Percentiles rank a stretch among this genome's conserved stretches.
Conservation (phyloP, 768 basidiomycete genomes). For the Suillus placidus region DNA sequence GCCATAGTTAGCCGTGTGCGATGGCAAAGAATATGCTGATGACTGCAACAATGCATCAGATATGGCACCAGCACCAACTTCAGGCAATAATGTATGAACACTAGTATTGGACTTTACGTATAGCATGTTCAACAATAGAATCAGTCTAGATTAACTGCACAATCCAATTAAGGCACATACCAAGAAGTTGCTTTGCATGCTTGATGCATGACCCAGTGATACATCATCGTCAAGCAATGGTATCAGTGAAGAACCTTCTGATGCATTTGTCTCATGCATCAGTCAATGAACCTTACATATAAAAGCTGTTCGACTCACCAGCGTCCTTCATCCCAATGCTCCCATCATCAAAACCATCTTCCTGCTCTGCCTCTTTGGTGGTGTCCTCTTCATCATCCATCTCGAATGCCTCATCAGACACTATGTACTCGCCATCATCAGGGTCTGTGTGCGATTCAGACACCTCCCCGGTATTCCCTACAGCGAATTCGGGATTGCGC, state of each 20-base stretch:
- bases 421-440: not conserved
- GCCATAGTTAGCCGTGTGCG: too few relatives aligned
- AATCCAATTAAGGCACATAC: too few relatives aligned
- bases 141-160: too few relatives aligned
- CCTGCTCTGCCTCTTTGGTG: not conserved
- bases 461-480: not conserved
- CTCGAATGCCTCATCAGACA: not conserved
- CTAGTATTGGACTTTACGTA: too few relatives aligned
- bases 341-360: not conserved
- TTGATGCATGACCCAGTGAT: not conserved
- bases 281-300: not conserved
- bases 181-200: too few relatives aligned
- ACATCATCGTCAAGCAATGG: not conserved
- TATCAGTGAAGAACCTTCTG: not conserved
- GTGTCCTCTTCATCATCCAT: not conserved
- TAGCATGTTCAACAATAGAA: too few relatives aligned
- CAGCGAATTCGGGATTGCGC: not conserved
- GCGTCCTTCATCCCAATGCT: not conserved
- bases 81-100: too few relatives aligned
- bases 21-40: too few relatives aligned
- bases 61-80: too few relatives aligned
- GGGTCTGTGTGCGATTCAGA: not conserved
- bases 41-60: too few relatives aligned
- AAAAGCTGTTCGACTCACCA: not conserved
- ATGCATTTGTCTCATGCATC: not conserved